Conservation (phyloP, 2,329 filamentous ascomycete genomes). For the Proliferodiscus dingleyae region DNA sequence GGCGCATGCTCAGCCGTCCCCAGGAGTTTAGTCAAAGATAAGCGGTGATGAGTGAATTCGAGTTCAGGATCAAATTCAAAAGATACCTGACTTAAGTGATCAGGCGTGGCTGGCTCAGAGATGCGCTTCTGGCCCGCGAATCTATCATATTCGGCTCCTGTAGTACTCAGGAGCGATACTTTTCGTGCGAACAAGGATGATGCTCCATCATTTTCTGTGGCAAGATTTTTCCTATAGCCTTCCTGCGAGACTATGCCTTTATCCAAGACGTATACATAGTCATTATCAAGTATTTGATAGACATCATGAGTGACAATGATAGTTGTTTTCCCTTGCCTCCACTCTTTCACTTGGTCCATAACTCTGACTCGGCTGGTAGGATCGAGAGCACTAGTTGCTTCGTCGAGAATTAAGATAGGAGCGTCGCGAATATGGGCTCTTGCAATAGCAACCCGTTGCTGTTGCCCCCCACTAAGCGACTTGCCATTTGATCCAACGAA, state of each 20-base stretch:
- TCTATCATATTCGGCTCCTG: not conserved
- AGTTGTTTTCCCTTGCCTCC: slow-evolving; percentile 78
- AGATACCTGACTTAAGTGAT: not conserved
- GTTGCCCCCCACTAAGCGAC: slow-evolving; percentile 78
- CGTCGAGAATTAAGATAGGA: slow-evolving; percentile 79
- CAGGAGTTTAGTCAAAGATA: slow-evolving; percentile 16
- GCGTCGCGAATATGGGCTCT: slow-evolving; percentile 73
- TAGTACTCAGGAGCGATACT: not conserved
- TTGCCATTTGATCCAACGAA: slow-evolving; percentile 64
- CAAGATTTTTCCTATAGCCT: slow-evolving; percentile 57
- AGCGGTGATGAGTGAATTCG: slow-evolving; percentile 2
- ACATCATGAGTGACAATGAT: slow-evolving; percentile 92
- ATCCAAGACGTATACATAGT: slow-evolving; percentile 79
- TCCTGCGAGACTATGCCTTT: slow-evolving; percentile 62
- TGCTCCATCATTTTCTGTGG: slow-evolving; percentile 37
- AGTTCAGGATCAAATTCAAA: not conserved
- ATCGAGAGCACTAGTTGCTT: slow-evolving; percentile 83
- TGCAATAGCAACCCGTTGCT: slow-evolving; percentile 75
- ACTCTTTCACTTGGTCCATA: slow-evolving; percentile 69
- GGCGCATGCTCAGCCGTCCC: slow-evolving; percentile 5
- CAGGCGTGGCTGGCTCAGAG: slow-evolving; percentile 12
- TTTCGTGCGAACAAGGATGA: slow-evolving; percentile 42
- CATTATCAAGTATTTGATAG: slow-evolving; percentile 63
- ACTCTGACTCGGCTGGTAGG: slow-evolving; percentile 62
- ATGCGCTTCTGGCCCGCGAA: slow-evolving; percentile 4